Base-by-base conservation (phyloP, 2,329 filamentous ascomycete species). In the Hypoxylon sp. region DNA sequence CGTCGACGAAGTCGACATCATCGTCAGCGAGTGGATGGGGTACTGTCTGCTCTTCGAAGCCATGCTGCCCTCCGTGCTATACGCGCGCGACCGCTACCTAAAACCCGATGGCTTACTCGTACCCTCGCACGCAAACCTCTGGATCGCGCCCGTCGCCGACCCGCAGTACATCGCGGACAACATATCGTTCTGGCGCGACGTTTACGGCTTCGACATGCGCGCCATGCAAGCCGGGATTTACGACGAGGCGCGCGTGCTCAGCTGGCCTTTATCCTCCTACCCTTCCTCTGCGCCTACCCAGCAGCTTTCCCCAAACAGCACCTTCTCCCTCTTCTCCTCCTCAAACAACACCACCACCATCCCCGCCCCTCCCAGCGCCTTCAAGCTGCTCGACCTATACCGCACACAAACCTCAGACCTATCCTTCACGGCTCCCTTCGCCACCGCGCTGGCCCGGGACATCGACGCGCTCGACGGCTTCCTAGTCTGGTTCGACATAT, bases 1-100 rank as follows among this genome's bases (percentile, higher is more conserved):
- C 1, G 91, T 95, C 6, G 85, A 89, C 59, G 85, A 94, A 76
- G 94, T 98, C 50, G 95, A 98, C 81, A 91, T 98, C 76, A 97
- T 98, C 77, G 91, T 98, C 67, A 97, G 93, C 66, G 94, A 98
- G 80, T 98, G 94, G 94, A 98, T 98, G 94, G 94, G 94, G 31
- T 98, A 98, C 79, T 93, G 91, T 71, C 86, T 98, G 17, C 86
- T 98, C 5, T 98, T 97, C 80, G 94, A 98, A 81, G 94, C 94
- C 62, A 98, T 98, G 94, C 89, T 98, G 29, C 94, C 96, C 71
- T 97, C 93, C 53, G 93, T 98, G 22, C 86, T 98, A 55, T 95
- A 90, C 77, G 95, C 95, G 47, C 88, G 94, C 68, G 94, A 98
- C 81, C 90, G 88, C 73, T 98, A 97, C 80, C 88, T 98, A 24